These are phyloP conservation scores for Glomus cerebriforme DNA, from an alignment of 192 early-diverging fungal species.

Conservation along the genomic window DNA sequence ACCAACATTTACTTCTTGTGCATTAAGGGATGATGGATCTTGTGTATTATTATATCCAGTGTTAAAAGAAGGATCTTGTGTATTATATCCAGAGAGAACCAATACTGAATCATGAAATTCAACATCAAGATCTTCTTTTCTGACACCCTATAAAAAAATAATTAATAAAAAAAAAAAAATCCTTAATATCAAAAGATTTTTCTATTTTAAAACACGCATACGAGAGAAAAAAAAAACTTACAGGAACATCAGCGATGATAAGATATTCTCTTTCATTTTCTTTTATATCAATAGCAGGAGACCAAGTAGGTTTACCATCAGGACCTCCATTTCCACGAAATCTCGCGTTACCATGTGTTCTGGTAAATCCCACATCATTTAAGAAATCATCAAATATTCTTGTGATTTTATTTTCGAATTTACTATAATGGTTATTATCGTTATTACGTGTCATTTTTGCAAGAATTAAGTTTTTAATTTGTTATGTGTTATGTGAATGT, in stretches of 20 bases:
- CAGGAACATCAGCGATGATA: neutral
- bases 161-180: too few relatives aligned
- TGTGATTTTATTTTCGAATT: neutral
- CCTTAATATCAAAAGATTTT: too few relatives aligned
- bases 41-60: too few relatives aligned
- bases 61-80: neutral
- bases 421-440: neutral
- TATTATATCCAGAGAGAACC: neutral
- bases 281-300: neutral
- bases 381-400: neutral
- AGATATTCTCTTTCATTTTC: neutral
- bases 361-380: neutral
- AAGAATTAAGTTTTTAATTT: too few relatives aligned
- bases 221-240: neutral
- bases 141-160: neutral
- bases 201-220: too few relatives aligned
- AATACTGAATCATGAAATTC: neutral
- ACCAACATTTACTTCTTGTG: neutral
- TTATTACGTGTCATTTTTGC: too few relatives aligned
- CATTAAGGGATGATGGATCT: too few relatives aligned
- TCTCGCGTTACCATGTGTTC: neutral
- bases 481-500: too few relatives aligned
- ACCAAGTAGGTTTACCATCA: neutral
- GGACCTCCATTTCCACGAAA: neutral
- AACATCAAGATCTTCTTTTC: neutral